These are phyloP conservation scores for Russula sp. DNA, from an alignment of 768 basidiomycete genomes.

Conservation along the genomic window DNA sequence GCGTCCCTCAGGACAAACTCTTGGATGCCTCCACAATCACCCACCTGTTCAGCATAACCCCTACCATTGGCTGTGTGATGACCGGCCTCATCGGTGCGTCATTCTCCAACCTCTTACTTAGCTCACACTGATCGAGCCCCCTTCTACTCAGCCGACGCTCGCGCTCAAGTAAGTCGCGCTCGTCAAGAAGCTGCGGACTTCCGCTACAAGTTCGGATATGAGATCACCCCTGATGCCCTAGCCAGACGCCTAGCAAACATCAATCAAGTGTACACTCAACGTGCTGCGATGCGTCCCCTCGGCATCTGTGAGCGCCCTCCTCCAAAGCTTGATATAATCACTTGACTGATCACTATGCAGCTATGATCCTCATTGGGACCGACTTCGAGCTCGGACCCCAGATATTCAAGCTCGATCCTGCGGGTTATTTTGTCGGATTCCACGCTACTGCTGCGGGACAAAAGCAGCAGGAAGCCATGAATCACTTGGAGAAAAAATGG, in stretches of 20 bases:
- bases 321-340: neutral
- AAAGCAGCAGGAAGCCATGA: slow-evolving; percentile 98
- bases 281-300: slow-evolving; percentile 93
- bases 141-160: slow-evolving; percentile 69
- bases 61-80: slow-evolving; percentile 96
- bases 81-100: slow-evolving; percentile 87
- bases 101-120: neutral
- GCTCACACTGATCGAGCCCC: neutral
- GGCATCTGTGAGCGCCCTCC: slow-evolving; percentile 69
- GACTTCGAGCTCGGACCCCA: slow-evolving; percentile 94
- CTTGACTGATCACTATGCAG: slow-evolving; percentile 35
- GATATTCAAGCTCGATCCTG: slow-evolving; percentile 96
- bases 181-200: slow-evolving; percentile 86
- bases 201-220: slow-evolving; percentile 95
- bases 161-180: slow-evolving; percentile 82
- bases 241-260: slow-evolving; percentile 94
- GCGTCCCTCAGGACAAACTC: slow-evolving; percentile 76
- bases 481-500: slow-evolving; percentile 98
- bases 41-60: slow-evolving; percentile 93
- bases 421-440: slow-evolving; percentile 97
- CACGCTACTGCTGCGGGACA: slow-evolving; percentile 94
- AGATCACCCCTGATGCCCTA: slow-evolving; percentile 96
- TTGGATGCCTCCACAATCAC: slow-evolving; percentile 92
- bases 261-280: slow-evolving; percentile 98
- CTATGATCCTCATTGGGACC: slow-evolving; percentile 92